Evolutionary conservation across 176 grass and related monocot genomes (phyloP).

Genomic region (Lolium perenne): DNA sequence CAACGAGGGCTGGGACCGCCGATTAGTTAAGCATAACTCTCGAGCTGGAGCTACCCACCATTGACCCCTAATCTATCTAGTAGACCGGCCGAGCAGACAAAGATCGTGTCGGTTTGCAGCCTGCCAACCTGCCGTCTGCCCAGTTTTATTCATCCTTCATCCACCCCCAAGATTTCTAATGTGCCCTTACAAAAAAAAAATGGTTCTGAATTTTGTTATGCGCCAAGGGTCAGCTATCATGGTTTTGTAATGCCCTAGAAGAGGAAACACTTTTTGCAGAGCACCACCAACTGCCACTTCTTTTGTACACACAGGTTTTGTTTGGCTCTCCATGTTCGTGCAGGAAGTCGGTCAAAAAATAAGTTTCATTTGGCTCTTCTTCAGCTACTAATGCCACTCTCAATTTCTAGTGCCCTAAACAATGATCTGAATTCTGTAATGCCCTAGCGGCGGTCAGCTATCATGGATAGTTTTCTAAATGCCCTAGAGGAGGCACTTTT

Average conservation of each 20-base stretch:
- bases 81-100: constrained; percentile 21
- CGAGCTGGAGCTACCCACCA: constrained; percentile 13
- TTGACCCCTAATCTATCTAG: constrained; percentile 34
- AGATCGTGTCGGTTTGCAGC: constrained; percentile 27
- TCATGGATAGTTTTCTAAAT: not conserved
- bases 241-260: not conserved
- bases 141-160: not conserved
- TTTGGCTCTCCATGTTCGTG: too few relatives aligned
- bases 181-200: not conserved
- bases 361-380: too few relatives aligned
- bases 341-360: too few relatives aligned
- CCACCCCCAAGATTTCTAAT: not conserved
- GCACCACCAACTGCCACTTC: not conserved
- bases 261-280: constrained; percentile 3
- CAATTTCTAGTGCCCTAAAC: not conserved
- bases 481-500: not conserved
- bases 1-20: constrained; percentile 33
- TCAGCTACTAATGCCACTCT: not conserved
- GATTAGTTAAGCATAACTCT: not conserved
- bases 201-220: not conserved
- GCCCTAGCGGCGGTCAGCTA: not conserved
- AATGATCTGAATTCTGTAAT: not conserved
- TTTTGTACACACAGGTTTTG: too few relatives aligned
- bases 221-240: not conserved
- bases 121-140: not conserved